These are phyloP conservation scores for Chytriomyces sp. DNA, from an alignment of 192 early-diverging fungal species.

Conservation along the genomic window DNA sequence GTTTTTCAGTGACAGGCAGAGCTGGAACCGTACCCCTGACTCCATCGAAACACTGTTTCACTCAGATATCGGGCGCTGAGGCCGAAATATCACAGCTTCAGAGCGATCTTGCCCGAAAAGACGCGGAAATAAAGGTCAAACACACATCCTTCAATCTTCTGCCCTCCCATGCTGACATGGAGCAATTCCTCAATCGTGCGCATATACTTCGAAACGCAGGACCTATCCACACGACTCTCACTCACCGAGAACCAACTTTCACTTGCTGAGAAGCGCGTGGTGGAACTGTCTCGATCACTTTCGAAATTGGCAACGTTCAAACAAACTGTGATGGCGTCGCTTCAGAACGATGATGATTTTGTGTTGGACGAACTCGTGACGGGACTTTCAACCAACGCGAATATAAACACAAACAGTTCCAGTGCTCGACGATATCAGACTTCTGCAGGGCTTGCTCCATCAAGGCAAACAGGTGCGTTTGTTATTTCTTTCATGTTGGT, in stretches of 20 bases:
- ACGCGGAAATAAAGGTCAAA: slow-evolving; percentile 1
- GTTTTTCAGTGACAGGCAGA: not conserved
- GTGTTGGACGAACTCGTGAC: not conserved
- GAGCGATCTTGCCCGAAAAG: slow-evolving; percentile 13
- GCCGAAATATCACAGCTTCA: not conserved
- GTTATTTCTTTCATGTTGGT: too few relatives aligned
- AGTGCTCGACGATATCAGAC: too few relatives aligned
- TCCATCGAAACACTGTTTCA: not conserved
- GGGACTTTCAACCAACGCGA: too few relatives aligned
- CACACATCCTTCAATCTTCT: not conserved
- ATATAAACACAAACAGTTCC: too few relatives aligned
- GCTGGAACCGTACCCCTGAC: not conserved
- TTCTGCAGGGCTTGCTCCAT: too few relatives aligned
- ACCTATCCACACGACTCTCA: not conserved
- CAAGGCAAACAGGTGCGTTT: too few relatives aligned
- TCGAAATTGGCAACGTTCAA: slow-evolving; percentile 15
- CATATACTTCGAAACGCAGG: not conserved
- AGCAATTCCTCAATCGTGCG: not conserved
- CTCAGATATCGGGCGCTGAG: not conserved
- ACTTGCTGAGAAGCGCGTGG: not conserved
- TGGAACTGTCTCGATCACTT: not conserved
- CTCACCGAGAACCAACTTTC: not conserved
- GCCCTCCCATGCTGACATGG: not conserved
- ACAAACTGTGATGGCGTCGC: not conserved
- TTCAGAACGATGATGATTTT: not conserved